Evolutionary conservation across 768 basidiomycete genomes (phyloP), one percentile per base, ranked within the genome.

Genomic region (Melanogaster broomeanus): DNA sequence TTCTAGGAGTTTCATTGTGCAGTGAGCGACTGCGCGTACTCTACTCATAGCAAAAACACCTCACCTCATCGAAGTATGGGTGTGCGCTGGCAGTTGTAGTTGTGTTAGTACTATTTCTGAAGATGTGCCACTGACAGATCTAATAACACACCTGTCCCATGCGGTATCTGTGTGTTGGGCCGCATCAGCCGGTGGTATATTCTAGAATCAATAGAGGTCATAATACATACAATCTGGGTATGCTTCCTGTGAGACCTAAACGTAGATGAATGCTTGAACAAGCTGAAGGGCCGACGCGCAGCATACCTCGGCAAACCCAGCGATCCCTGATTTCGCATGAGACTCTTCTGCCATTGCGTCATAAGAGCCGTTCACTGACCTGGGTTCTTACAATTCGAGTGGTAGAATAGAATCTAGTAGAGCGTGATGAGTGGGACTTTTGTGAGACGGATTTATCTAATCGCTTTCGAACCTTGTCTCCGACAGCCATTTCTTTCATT

Each of bases 161-260:
- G 93, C 92, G 4, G 93, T 93, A 59, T 89, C 93, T 96, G 52
- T 42, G 48, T 31, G 42, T 31, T 12, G 24, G 34, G n/a, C n/a
- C 11, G 15, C 6, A 31, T 62, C 40, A 64, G 60, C 41, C 2
- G 28, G 31, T 34, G 42, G 28, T 21, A 13, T 33, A 43, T 52
- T 42, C 37, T 45, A 47, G 57, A 42, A 48, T 19, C 11, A 25
- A 12, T 12, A 35, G 27, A 46, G 15, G 19, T 69, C 90, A 72
- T n/a, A n/a, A n/a, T n/a, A n/a, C n/a, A n/a, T 69, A 93, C 92
- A 80, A 65, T 98, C 94, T 18, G 93, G 90, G 69, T 96, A 95
- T 6, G 92, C 90, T 65, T 89, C 88, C 66, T 83, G 90, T 27
- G 78, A 77, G 8, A 96, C 85, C 83, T 91, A 42, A 35, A 44